Percentiles rank a stretch among this genome's conserved stretches.
Conservation (phyloP, 768 basidiomycete genomes). For the Boletus tomentosulus region DNA sequence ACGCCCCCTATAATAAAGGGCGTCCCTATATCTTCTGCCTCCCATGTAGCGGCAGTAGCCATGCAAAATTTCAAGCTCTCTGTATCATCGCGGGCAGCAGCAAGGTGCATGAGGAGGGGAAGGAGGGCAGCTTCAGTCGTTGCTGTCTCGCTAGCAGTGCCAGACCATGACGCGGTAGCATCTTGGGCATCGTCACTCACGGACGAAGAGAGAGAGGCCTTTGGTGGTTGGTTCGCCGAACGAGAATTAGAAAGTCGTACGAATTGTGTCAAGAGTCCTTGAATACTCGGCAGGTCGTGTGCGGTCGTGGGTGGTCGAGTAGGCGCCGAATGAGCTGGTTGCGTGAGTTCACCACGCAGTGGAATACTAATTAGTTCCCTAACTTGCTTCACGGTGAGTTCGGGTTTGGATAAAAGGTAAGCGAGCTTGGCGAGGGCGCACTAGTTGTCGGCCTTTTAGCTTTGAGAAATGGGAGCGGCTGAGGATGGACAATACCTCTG, state of each 20-base stretch:
- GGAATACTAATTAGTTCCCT: slow-evolving; percentile 72
- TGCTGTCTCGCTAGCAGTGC: slow-evolving; percentile 72
- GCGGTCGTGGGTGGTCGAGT: slow-evolving; percentile 38
- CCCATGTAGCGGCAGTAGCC: slow-evolving; percentile 21
- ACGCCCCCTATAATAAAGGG: slow-evolving; percentile 56
- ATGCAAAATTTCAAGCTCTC: slow-evolving; percentile 63
- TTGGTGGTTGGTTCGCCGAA: slow-evolving; percentile 34
- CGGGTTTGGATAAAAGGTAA: slow-evolving; percentile 85
- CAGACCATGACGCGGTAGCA: slow-evolving; percentile 64
- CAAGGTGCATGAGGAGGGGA: slow-evolving; percentile 76
- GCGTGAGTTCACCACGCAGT: slow-evolving; percentile 85
- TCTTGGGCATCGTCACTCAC: slow-evolving; percentile 39
- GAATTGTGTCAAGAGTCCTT: slow-evolving; percentile 63
- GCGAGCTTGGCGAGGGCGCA: slow-evolving; percentile 87
- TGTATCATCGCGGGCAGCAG: slow-evolving; percentile 66
- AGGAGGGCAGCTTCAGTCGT: slow-evolving; percentile 66
- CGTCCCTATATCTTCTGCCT: slow-evolving; percentile 17
- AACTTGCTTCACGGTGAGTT: slow-evolving; percentile 63
- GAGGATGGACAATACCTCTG: slow-evolving; percentile 58
- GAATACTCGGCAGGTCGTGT: slow-evolving; percentile 55
- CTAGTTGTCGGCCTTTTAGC: slow-evolving; percentile 36
- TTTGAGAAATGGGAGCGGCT: neutral
- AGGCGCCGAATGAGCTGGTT: slow-evolving; percentile 40
- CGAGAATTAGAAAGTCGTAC: slow-evolving; percentile 56
- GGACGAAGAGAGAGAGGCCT: slow-evolving; percentile 32